phyloP scores from a whole-genome alignment of 345 rosid genomes.

The Trapa incisa region DNA sequence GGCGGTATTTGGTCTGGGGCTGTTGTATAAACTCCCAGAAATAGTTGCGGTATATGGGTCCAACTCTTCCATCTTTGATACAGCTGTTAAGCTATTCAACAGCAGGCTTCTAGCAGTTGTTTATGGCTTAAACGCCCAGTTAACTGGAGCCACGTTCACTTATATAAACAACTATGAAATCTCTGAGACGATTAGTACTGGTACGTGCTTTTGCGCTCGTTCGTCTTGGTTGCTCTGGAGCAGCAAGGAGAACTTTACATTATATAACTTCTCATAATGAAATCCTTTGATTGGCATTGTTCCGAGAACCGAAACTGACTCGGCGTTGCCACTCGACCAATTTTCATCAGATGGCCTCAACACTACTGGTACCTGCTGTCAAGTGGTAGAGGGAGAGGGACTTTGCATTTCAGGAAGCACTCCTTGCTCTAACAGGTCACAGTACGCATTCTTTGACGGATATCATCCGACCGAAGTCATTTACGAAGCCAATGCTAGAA shows the following conservation, averaged over 20 bases:
- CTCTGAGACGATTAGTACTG: neutral
- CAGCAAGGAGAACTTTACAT: too few species aligned
- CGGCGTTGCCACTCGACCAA: neutral
- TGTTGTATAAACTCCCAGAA: slow-evolving; percentile 17
- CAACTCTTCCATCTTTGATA: slow-evolving; percentile 3
- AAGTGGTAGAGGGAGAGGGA: slow-evolving; percentile 13
- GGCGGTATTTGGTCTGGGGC: slow-evolving; percentile 25
- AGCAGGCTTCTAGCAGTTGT: slow-evolving; percentile 10
- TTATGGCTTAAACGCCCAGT: slow-evolving; percentile 11
- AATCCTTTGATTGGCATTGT: neutral
- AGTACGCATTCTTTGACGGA: slow-evolving; percentile 26
- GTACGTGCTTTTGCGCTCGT: too few species aligned
- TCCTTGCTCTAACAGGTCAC: slow-evolving; percentile 16
- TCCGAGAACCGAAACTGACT: neutral
- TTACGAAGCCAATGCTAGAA: slow-evolving; percentile 9
- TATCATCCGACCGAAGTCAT: slow-evolving; percentile 30
- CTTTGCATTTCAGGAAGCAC: slow-evolving; percentile 15
- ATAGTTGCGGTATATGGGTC: slow-evolving; percentile 11
- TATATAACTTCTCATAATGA: neutral
- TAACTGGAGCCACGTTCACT: slow-evolving; percentile 20
- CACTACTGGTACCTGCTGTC: slow-evolving; percentile 12
- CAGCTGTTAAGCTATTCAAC: slow-evolving; percentile 16
- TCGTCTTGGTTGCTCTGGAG: too few species aligned
- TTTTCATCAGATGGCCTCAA: neutral
- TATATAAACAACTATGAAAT: slow-evolving; percentile 14